phyloP scores from a whole-genome alignment of 1,139 yeast species.

The Neolecta irregularis region DNA sequence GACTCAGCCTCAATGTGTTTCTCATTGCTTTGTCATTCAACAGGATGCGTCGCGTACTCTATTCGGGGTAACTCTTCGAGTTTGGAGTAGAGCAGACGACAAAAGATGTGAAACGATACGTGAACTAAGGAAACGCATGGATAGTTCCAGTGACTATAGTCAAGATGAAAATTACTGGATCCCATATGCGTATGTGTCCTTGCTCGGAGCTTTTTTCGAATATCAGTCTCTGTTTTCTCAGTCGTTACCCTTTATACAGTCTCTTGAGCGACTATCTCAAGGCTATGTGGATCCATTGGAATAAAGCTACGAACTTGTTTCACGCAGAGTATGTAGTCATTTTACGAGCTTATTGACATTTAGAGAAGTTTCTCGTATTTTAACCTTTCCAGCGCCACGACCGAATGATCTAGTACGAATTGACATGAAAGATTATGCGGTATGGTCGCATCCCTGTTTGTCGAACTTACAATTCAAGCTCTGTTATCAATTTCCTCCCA shows the following conservation, averaged over 20 bases:
- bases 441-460: no score
- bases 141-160: constrained; percentile 5
- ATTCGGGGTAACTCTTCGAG: constrained; percentile 6
- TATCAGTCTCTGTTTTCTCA: constrained; percentile 9
- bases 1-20: constrained; percentile 6
- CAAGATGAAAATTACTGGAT: constrained; percentile 2
- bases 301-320: constrained; percentile 5
- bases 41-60: constrained; percentile 8
- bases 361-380: constrained; percentile 8
- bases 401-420: constrained; percentile 9
- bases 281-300: constrained; percentile 11
- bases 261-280: constrained; percentile 6
- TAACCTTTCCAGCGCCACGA: constrained; percentile 9
- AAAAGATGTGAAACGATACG: constrained; percentile 1
- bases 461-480: no score
- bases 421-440: constrained; percentile 10
- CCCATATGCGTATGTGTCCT: neutral
- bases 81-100: constrained; percentile 10
- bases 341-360: no score
- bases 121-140: neutral
- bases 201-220: no score
- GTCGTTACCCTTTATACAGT: constrained; percentile 8
- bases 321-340: no score
- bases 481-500: constrained; percentile 8
- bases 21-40: constrained; percentile 8